Evolutionary conservation across 1,284 basidiomycete species (phyloP), one percentile per base, ranked within the genome.

Genomic region (Cryptococcus maquisensis): DNA sequence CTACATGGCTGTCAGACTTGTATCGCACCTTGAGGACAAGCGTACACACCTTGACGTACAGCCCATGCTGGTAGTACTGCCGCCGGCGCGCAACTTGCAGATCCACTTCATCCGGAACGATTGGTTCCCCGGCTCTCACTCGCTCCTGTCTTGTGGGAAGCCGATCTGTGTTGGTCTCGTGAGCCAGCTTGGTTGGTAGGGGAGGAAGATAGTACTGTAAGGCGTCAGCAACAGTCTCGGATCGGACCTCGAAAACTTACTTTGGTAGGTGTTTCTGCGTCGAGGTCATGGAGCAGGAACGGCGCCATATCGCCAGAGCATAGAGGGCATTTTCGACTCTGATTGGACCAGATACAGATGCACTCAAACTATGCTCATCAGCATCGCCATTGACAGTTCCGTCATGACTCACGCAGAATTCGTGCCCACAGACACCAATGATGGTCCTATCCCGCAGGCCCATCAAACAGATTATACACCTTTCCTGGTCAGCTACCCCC

Each of bases 281-380:
- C 66, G 4, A 78, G 65, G 57, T 83, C 82, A 71, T 94, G 90
- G 47, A 93, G 86, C 44, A 95, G 76, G 69, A 90, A 86, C 21
- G 84, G 81, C 15, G 84, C 86, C 61, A 90, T 84, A 35, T 80
- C 73, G 52, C 86, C 83, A 0, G 86, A 82, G 72, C 90, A 95
- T 1, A 95, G 78, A 0, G 90, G 90, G 68, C 90, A 95, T 52
- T 73, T 54, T 45, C 72, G 59, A 5, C 57, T 78, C 79, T 75
- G 70, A 84, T 89, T 86, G 36, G 86, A 82, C 90, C 90, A 93
- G 1, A 90, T 77, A 43, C 86, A 78, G 16, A 93, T 81, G 71
- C 90, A 94, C 56, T 88, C 86, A 63, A 93, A 92, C 90, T 77
- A 58, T 8, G 15, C 28, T 37, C 18, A 51, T 58, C 45, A 63